Evolutionary conservation across 2,329 filamentous ascomycete genomes (phyloP), one percentile per base, ranked within the genome.

Genomic region (Calonectria hawksworthii): DNA sequence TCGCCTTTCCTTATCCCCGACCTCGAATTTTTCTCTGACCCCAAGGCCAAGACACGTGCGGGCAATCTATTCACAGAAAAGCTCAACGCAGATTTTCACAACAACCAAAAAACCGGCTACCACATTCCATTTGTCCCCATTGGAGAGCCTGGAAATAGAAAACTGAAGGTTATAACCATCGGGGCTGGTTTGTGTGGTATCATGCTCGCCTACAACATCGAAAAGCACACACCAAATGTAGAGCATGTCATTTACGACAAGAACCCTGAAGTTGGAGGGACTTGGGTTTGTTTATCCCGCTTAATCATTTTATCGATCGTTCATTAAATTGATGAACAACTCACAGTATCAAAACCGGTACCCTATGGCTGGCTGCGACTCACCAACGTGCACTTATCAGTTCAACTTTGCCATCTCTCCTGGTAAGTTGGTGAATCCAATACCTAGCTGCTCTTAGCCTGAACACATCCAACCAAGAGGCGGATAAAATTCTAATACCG

Each of bases 211-310:
- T 61, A 61, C n/a, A 61, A 61, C 13, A 61, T 61, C 2, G 56
- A 61, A 18, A 61, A 61, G 13, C 56, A 61, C 8, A 18, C 23
- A 2, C 23, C 56, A 3, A 61, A 61, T 11, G 34, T 61, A 8
- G 56, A 61, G 32, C 56, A 61, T 18, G 32, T 61, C 32, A 61
- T 61, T 23, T 61, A 61, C 34, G 56, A 61, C 21, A 61, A 61
- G 14, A 61, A 61, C 5, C 56, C 56, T 13, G 56, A 61, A 2
- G 34, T 61, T 26, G 56, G 56, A 7, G 56, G 56, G 23, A 61
- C 56, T 10, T 61, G 56, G 56, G 56, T 61, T 61, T 18, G 34
- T 61, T 23, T 38, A 2, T 5, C 28, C 3, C 16, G 18, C 7
- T 54, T 21, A 6, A 4, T 11, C 16, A n/a, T 54, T 21, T 8